Conservation (phyloP, 1,284 basidiomycete genomes). For the Trichosporon sp. region DNA sequence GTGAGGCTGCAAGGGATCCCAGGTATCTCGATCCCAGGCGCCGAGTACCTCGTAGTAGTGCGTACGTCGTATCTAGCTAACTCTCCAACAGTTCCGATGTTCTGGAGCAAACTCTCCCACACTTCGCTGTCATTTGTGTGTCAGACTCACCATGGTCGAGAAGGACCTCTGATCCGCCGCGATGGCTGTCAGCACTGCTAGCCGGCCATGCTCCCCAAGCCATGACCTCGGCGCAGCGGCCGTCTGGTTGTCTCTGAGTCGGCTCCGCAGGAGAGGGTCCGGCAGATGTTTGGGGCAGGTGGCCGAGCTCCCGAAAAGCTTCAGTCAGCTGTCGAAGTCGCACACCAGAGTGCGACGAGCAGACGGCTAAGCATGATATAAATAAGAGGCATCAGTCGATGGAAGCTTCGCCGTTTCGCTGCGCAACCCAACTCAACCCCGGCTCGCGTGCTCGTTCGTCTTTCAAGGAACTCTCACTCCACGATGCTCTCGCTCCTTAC, state of each 20-base stretch:
- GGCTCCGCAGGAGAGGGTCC: too few species aligned
- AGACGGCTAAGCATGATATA: neutral
- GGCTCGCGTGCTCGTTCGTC: neutral
- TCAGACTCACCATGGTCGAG: neutral
- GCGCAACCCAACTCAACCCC: conserved; percentile 1
- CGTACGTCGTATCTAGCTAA: neutral
- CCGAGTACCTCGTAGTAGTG: neutral
- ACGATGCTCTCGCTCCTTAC: neutral
- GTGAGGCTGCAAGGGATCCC: neutral
- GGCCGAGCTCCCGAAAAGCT: too few species aligned
- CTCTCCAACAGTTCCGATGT: conserved; percentile 1
- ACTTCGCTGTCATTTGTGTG: neutral
- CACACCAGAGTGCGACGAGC: neutral
- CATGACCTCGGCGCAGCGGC: too few species aligned
- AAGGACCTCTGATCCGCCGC: neutral
- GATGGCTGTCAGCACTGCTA: neutral
- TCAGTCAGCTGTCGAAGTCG: neutral
- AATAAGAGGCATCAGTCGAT: neutral
- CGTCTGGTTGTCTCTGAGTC: too few species aligned
- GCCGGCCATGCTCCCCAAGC: neutral
- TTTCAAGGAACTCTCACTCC: neutral
- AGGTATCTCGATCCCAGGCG: neutral
- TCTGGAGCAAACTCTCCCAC: conserved; percentile 9
- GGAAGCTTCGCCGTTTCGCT: neutral
- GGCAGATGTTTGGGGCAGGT: too few species aligned